A percentile compares a stretch with the other conserved stretches of the same genome.
These are phyloP conservation scores for Kwoniella sp. DNA, from an alignment of 768 basidiomycete genomes.

Conservation along the genomic window DNA sequence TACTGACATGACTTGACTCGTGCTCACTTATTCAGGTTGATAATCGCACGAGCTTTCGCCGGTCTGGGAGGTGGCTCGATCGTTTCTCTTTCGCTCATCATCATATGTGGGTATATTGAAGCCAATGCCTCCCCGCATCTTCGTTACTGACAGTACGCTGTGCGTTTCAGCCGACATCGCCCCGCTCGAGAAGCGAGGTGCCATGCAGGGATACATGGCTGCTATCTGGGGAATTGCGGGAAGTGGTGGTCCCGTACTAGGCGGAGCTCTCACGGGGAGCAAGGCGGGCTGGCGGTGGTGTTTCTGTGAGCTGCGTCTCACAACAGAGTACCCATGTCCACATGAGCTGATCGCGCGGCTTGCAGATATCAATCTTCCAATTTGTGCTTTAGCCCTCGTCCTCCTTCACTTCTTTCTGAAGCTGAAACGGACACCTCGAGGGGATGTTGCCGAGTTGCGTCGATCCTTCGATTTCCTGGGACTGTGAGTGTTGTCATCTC, in stretches of 20 bases:
- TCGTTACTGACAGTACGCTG: neutral
- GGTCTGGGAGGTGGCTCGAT: constrained; percentile 52
- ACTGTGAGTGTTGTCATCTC: constrained; percentile 43
- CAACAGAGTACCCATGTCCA: neutral
- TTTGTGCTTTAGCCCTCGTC: constrained; percentile 51
- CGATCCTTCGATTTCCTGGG: constrained; percentile 58
- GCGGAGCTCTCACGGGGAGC: constrained; percentile 61
- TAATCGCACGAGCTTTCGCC: constrained; percentile 41
- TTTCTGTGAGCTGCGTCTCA: constrained; percentile 34
- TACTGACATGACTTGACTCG: no score
- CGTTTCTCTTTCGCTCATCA: constrained; percentile 35
- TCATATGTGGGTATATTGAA: constrained; percentile 21
- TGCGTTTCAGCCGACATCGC: constrained; percentile 66
- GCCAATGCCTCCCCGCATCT: neutral
- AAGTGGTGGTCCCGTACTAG: constrained; percentile 75
- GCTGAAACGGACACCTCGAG: constrained; percentile 47
- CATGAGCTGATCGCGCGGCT: neutral
- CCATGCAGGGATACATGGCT: constrained; percentile 66
- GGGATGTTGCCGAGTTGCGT: constrained; percentile 38
- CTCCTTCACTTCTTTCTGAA: constrained; percentile 56
- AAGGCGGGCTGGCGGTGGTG: constrained; percentile 47
- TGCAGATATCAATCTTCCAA: constrained; percentile 54
- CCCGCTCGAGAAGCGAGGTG: constrained; percentile 75
- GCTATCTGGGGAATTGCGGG: constrained; percentile 78
- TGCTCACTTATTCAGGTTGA: constrained; percentile 27